phyloP scores from a whole-genome alignment of 805 yeast species.

The Metschnikowia aberdeeniae region DNA sequence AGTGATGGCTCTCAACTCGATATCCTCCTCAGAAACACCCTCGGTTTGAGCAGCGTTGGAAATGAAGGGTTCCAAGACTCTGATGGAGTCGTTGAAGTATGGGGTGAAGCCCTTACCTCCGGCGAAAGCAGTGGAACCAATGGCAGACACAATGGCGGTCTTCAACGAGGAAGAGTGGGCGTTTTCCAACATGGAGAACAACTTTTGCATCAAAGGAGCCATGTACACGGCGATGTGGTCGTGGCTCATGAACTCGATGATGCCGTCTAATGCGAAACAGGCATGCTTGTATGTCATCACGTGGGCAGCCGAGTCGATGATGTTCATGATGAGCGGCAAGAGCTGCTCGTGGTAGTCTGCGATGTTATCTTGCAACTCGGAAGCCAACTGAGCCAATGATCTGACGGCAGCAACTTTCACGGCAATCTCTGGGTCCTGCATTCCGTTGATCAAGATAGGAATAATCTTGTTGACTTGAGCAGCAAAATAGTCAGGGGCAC shows the following conservation, averaged over 20 bases:
- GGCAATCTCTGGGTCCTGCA: conserved; percentile 66
- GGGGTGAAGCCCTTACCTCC: conserved; percentile 86
- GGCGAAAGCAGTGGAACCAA: conserved; percentile 96
- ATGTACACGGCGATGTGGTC: conserved; percentile 79
- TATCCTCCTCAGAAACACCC: conserved; percentile 82
- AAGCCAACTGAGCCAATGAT: conserved; percentile 71
- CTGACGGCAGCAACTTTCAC: conserved; percentile 86
- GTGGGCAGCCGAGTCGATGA: conserved; percentile 81
- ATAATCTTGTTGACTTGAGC: conserved; percentile 70
- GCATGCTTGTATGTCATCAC: conserved; percentile 86
- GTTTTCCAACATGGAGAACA: conserved; percentile 75
- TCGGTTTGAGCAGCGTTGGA: conserved; percentile 62
- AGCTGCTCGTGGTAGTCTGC: conserved; percentile 80
- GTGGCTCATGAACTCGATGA: conserved; percentile 86
- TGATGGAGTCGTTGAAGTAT: conserved; percentile 76
- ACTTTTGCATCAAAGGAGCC: conserved; percentile 85
- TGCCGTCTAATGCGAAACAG: conserved; percentile 84
- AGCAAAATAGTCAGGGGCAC: conserved; percentile 90
- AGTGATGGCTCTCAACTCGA: conserved; percentile 86
- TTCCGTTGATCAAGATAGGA: conserved; percentile 68
- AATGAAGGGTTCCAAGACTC: conserved; percentile 77
- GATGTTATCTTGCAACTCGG: conserved; percentile 78
- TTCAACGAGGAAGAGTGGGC: conserved; percentile 73
- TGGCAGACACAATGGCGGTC: conserved; percentile 84
- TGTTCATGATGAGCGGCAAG: conserved; percentile 79